phyloP scores from a whole-genome alignment of 2,329 filamentous ascomycete genomes.

The Ceratocystis ficicola region DNA sequence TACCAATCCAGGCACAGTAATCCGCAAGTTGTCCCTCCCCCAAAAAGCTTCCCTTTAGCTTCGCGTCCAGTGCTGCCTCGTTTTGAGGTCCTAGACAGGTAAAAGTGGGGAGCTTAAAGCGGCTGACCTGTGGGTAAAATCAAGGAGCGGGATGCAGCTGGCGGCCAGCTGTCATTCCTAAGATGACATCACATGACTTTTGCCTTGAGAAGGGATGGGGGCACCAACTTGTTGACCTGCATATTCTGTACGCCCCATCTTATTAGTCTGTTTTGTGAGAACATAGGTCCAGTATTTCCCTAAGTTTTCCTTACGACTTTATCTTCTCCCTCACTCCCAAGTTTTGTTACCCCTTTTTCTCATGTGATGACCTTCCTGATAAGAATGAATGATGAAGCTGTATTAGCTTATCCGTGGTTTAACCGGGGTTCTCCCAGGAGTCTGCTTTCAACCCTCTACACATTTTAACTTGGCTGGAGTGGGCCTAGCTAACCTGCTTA shows the following conservation, averaged over 20 bases:
- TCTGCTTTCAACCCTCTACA: too few relatives aligned
- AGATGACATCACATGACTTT: not conserved
- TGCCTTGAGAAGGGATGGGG: not conserved
- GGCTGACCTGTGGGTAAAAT: conserved; percentile 10
- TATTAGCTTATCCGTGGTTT: too few relatives aligned
- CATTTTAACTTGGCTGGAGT: too few relatives aligned
- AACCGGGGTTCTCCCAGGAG: too few relatives aligned
- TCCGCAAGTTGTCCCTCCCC: not conserved
- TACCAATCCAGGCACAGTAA: not conserved
- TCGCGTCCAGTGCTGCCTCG: conserved; percentile 9
- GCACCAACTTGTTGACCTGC: not conserved
- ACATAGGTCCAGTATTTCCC: too few relatives aligned
- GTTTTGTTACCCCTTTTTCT: too few relatives aligned
- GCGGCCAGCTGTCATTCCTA: not conserved
- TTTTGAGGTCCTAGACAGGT: not conserved
- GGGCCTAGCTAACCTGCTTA: too few relatives aligned
- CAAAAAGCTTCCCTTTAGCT: conserved; percentile 5
- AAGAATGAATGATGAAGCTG: too few relatives aligned
- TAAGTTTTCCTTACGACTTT: too few relatives aligned
- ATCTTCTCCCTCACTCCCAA: too few relatives aligned
- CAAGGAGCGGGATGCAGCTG: not conserved
- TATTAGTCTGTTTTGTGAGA: not conserved
- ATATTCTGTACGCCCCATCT: not conserved
- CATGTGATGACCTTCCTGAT: too few relatives aligned
- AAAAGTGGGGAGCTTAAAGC: not conserved